phyloP scores from a whole-genome alignment of 108 stramenopile genomes.

The Pseudonitzschia delicatissima region DNA sequence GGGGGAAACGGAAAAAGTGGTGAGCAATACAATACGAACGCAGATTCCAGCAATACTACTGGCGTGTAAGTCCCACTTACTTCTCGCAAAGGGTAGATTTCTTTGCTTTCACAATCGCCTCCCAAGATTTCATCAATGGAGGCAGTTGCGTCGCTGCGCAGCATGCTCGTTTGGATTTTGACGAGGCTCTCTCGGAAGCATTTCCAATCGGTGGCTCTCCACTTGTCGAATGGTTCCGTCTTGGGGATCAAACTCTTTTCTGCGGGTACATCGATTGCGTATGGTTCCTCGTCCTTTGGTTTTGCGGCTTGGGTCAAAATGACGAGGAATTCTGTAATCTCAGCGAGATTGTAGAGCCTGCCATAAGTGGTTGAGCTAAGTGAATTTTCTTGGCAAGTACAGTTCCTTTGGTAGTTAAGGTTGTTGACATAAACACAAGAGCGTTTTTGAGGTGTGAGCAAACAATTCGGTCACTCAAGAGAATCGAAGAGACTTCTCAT shows the following conservation, averaged over 20 bases:
- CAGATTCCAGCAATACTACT: no score
- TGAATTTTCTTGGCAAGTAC: not conserved
- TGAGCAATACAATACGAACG: not conserved
- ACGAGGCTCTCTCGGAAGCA: not conserved
- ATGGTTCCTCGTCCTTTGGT: not conserved
- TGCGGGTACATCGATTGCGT: not conserved
- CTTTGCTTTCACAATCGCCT: not conserved
- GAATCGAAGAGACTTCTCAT: not conserved
- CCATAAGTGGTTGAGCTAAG: not conserved
- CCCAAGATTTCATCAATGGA: not conserved
- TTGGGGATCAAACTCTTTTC: not conserved
- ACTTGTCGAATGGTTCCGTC: not conserved
- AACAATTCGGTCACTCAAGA: not conserved
- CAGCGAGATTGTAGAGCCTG: not conserved
- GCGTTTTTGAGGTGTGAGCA: not conserved
- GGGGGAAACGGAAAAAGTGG: no score
- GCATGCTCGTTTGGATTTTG: slow-evolving; percentile 4
- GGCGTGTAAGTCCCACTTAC: no score
- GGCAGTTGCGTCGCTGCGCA: slow-evolving; percentile 15
- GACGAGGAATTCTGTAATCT: slow-evolving; percentile 4
- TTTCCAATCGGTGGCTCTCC: slow-evolving; percentile 17
- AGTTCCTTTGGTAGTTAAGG: not conserved
- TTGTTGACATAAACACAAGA: not conserved
- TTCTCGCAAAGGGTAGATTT: no score
- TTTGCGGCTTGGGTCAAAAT: not conserved